Percentiles rank a stretch among this genome's conserved stretches.
These are phyloP conservation scores for Mercurialis annua DNA, from an alignment of 345 rosid genomes.

Conservation along the genomic window DNA sequence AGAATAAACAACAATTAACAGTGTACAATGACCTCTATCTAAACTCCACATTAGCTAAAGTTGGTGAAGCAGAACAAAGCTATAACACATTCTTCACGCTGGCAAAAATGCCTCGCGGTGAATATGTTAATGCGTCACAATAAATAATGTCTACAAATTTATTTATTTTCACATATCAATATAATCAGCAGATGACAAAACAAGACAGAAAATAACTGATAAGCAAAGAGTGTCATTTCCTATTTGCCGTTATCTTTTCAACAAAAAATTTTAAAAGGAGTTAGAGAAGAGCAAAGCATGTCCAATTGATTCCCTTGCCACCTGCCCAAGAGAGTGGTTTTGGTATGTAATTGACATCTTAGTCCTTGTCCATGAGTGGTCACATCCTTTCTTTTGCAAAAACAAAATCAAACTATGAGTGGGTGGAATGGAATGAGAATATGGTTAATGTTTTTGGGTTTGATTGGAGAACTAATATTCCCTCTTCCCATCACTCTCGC, in stretches of 20 bases:
- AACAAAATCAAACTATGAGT: slow-evolving; percentile 23
- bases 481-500: slow-evolving; percentile 21
- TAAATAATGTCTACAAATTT: background rate
- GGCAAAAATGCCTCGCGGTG: too few relatives aligned
- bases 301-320: slow-evolving; percentile 24
- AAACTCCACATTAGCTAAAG: background rate
- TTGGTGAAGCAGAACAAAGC: background rate
- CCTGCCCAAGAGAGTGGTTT: slow-evolving; percentile 15
- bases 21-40: background rate
- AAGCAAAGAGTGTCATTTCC: slow-evolving; percentile 14
- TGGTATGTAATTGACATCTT: background rate
- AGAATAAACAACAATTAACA: background rate
- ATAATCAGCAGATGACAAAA: background rate
- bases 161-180: background rate
- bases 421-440: slow-evolving; percentile 23
- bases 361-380: slow-evolving; percentile 20
- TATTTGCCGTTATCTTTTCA: slow-evolving; percentile 6
- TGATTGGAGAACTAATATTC: slow-evolving; percentile 26
- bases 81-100: background rate
- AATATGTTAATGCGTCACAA: background rate
- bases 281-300: slow-evolving; percentile 13
- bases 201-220: slow-evolving; percentile 8
- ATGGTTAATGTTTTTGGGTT: slow-evolving; percentile 18
- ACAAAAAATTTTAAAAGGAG: slow-evolving; percentile 8
- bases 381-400: slow-evolving; percentile 25